Percentiles rank a stretch among this genome's conserved stretches.
phyloP scores from a whole-genome alignment of 768 basidiomycete genomes.

The Arthromyces matolae region DNA sequence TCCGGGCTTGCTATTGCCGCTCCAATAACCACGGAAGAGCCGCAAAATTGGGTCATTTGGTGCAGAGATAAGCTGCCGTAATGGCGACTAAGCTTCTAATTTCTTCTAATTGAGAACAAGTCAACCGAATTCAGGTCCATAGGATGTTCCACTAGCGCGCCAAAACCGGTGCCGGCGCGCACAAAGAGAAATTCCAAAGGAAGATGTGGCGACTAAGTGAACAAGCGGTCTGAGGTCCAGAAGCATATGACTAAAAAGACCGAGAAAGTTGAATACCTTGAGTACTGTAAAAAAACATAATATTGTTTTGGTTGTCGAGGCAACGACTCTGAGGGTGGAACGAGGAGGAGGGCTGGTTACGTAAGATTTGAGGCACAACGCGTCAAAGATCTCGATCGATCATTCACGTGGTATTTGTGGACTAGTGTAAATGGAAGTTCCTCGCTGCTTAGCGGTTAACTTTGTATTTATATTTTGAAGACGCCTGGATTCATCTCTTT shows the following conservation, averaged over 20 bases:
- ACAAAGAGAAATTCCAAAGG: slow-evolving; percentile 17
- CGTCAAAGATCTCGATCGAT: slow-evolving; percentile 21
- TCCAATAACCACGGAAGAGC: slow-evolving; percentile 23
- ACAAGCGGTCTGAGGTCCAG: too few relatives aligned
- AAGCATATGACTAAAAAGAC: background rate
- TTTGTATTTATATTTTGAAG: slow-evolving; percentile 22
- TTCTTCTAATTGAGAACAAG: slow-evolving; percentile 12
- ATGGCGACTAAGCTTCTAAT: slow-evolving; percentile 8
- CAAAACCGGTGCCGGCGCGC: slow-evolving; percentile 16
- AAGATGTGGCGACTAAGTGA: slow-evolving; percentile 11
- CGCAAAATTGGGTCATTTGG: slow-evolving; percentile 10
- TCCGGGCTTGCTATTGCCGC: slow-evolving; percentile 15
- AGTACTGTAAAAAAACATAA: background rate
- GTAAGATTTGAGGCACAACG: slow-evolving; percentile 4
- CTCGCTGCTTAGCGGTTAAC: slow-evolving; percentile 12
- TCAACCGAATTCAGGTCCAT: slow-evolving; percentile 15
- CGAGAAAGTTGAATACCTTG: background rate
- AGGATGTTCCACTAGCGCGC: slow-evolving; percentile 8
- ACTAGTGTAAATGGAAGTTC: slow-evolving; percentile 22
- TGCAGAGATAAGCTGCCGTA: slow-evolving; percentile 11
- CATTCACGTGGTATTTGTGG: slow-evolving; percentile 23
- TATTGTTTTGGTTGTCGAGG: background rate
- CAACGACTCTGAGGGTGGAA: background rate
- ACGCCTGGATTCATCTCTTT: slow-evolving; percentile 15
- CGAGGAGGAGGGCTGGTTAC: background rate